Evolutionary conservation across 176 grass and related monocot species (phyloP).

Genomic region (maize (Zea mays)): Zm-B73-REFERENCE-NAM-5.0 NC_050096.1:31988501-31989000

Average conservation of each 20-base stretch:
- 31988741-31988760: slow-evolving; percentile 54
- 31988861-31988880: slow-evolving; percentile 55
- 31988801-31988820: background rate
- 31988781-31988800: background rate
- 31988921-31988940: slow-evolving; percentile 93
- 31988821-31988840: slow-evolving; percentile 8
- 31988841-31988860: background rate
- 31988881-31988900: slow-evolving; percentile 75
- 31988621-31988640: background rate
- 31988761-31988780: slow-evolving; percentile 68
- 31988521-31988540: slow-evolving; percentile 50
- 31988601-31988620: background rate
- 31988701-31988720: slow-evolving; percentile 52
- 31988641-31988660: slow-evolving; percentile 55
- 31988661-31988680: slow-evolving; percentile 71
- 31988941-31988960: slow-evolving; percentile 92
- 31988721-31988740: slow-evolving; percentile 68
- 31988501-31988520: slow-evolving; percentile 80
- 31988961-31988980: slow-evolving; percentile 65
- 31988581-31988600: background rate
- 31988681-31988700: slow-evolving; percentile 53
- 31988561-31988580: background rate
- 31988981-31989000: slow-evolving; percentile 89
- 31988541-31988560: background rate
- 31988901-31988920: slow-evolving; percentile 84